Base-by-base conservation (phyloP, 257 asterid species). In the Gentiana dahurica region DNA sequence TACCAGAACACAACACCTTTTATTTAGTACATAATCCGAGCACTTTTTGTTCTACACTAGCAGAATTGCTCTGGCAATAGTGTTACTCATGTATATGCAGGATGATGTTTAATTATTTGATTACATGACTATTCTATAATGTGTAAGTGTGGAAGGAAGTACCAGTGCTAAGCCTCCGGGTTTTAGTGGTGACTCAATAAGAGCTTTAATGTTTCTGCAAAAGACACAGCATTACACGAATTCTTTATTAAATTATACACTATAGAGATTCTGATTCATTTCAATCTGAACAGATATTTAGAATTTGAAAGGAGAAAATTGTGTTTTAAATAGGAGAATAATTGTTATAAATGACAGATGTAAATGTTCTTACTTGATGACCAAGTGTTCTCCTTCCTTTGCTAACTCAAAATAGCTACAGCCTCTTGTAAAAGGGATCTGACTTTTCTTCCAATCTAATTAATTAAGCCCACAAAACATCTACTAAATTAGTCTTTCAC, bases 401-500 rank as follows among this genome's bases (percentile, higher is more conserved):
- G 83, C 74, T 60, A 83, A 66, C 49, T 79, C 77, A 63, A 57
- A 89, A 68, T 58, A 64, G 84, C 92, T 79, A 83, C 81, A 79
- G 36, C 97, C 94, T 78, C 78, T 77, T 51, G 89, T 89, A 65
- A 79, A 76, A 53, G 95, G 95, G 53, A 85, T 79, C 71, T 71
- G 82, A 61, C 73, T 77, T 55, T 66, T 78, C 72, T 76, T 79
- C 95, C 95, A 89, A 15, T 81, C 97, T 89, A 82, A 15, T 15
- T 15, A 15, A 15, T 15, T 15, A 15, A 15, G 24, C 24, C 24
- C 24, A 15, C 24, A 15, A 15, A 15, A 15, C 24, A 15, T 15
- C 24, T 74, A 68, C 34, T 69, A 24, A 49, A 15, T 15, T 15
- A 15, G 24, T n/a, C n/a, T n/a, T n/a, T n/a, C n/a, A n/a, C 24